A percentile compares a stretch with the other conserved stretches of the same genome.
phyloP scores from a whole-genome alignment of 179 eudicot species.

The Beta corolliflora region DNA sequence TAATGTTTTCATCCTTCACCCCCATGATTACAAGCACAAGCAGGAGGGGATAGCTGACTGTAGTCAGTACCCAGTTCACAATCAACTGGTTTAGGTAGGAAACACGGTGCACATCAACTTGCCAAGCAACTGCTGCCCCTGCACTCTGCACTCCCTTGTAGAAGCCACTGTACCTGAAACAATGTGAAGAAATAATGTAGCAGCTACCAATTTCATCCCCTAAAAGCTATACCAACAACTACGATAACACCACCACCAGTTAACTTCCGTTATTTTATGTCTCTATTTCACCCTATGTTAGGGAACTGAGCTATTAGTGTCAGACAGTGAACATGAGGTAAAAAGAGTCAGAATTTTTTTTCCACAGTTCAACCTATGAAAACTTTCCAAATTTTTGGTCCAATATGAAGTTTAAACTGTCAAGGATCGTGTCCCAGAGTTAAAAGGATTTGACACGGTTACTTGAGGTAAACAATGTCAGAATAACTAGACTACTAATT shows the following conservation, averaged over 20 bases:
- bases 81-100: constrained; percentile 63
- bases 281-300: too few relatives aligned
- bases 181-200: background rate
- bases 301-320: too few relatives aligned
- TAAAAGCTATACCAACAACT: background rate
- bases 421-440: too few relatives aligned
- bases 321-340: too few relatives aligned
- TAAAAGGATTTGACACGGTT: too few relatives aligned
- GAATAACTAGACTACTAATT: background rate
- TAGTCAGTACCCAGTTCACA: constrained; percentile 71
- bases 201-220: background rate
- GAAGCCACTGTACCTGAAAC: constrained; percentile 84
- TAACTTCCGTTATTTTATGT: background rate
- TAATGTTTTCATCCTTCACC: constrained; percentile 62
- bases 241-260: background rate
- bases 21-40: constrained; percentile 60
- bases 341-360: too few relatives aligned
- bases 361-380: too few relatives aligned
- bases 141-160: constrained; percentile 98
- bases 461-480: background rate
- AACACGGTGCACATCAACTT: constrained; percentile 69
- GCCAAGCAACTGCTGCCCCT: constrained; percentile 98
- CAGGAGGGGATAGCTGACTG: constrained; percentile 76
- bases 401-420: too few relatives aligned
- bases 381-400: too few relatives aligned